phyloP scores from a whole-genome alignment of 768 basidiomycete genomes.

The Mrakia hoshinonis region DNA sequence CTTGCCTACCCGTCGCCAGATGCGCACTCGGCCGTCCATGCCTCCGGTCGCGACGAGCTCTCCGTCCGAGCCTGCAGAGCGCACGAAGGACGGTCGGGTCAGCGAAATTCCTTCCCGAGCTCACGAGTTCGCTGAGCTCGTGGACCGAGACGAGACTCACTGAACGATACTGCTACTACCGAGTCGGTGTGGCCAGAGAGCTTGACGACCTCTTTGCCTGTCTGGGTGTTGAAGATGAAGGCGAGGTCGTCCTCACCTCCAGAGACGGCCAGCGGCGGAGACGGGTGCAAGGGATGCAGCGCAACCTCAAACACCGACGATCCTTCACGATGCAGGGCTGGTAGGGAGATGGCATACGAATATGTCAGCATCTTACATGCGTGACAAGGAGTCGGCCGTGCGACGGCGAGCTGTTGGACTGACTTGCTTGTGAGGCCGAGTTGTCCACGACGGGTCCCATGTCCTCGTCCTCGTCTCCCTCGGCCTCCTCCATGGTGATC shows the following conservation, averaged over 20 bases:
- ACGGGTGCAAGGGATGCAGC: constrained; percentile 61
- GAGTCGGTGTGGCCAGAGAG: constrained; percentile 90
- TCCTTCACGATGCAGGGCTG: constrained; percentile 48
- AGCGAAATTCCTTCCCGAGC: neutral
- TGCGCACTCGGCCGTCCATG: constrained; percentile 89
- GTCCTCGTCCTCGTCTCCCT: constrained; percentile 40
- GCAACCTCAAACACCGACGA: constrained; percentile 76
- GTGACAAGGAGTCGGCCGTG: constrained; percentile 45
- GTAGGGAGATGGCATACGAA: neutral
- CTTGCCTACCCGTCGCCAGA: constrained; percentile 74
- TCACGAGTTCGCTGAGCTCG: neutral
- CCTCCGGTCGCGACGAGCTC: constrained; percentile 91
- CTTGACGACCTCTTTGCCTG: constrained; percentile 64
- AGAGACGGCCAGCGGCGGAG: constrained; percentile 68
- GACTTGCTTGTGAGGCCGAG: constrained; percentile 30
- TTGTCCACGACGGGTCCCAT: constrained; percentile 41
- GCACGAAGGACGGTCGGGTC: neutral
- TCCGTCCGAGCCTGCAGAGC: constrained; percentile 52
- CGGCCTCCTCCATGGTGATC: constrained; percentile 6
- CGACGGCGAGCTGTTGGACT: constrained; percentile 45
- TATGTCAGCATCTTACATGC: neutral
- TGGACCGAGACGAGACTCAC: constrained; percentile 34
- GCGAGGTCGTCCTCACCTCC: constrained; percentile 94
- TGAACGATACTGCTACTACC: constrained; percentile 70
- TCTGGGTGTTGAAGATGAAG: constrained; percentile 82